These are phyloP conservation scores for Musa acuminata DNA, from an alignment of 176 grass and related monocot genomes.

Conservation along the genomic window DNA sequence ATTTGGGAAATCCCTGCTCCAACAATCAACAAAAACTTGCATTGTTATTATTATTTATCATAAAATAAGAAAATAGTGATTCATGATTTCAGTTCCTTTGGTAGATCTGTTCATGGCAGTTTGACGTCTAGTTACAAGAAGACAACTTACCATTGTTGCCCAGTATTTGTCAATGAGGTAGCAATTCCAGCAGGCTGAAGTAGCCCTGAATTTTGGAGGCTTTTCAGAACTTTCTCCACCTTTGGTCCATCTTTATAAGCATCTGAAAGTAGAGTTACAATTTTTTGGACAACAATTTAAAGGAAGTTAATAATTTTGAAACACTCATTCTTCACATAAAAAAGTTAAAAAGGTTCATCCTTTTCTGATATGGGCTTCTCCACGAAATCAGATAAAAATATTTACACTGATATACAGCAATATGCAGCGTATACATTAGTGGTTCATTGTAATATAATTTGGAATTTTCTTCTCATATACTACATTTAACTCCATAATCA, in stretches of 20 bases:
- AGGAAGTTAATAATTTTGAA: background rate
- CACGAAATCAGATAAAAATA: no score
- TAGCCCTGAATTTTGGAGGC: constrained; percentile 65
- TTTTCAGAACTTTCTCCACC: constrained; percentile 41
- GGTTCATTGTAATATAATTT: no score
- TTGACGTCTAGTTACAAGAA: background rate
- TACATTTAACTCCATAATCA: no score
- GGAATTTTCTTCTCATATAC: no score
- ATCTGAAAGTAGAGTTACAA: constrained; percentile 24
- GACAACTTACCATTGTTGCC: constrained; percentile 71
- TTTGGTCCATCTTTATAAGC: constrained; percentile 23
- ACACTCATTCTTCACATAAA: no score
- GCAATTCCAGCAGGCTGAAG: constrained; percentile 61
- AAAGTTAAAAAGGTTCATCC: no score
- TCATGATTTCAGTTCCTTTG: background rate
- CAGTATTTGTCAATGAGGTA: constrained; percentile 64
- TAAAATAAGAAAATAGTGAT: background rate
- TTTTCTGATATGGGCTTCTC: no score
- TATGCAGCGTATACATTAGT: no score
- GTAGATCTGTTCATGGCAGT: background rate
- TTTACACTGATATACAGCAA: no score
- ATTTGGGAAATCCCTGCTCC: constrained; percentile 84
- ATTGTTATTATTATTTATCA: background rate
- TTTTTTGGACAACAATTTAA: constrained; percentile 1
- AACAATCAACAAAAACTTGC: background rate